These are phyloP conservation scores for Cyclotella atomus DNA, from an alignment of 108 stramenopile genomes.

Conservation along the genomic window DNA sequence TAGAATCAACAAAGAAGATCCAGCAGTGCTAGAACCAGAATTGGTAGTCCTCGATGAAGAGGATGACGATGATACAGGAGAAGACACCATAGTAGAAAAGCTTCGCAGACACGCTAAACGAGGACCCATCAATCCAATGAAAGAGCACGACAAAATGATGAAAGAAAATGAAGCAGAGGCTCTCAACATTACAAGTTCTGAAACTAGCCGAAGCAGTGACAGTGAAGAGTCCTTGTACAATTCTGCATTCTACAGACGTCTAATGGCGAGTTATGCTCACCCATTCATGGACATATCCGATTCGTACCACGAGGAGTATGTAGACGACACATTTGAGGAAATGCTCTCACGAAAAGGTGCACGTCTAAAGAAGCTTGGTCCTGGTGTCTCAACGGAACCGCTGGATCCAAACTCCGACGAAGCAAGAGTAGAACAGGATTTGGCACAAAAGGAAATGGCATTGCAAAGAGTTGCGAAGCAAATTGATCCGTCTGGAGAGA, in stretches of 20 bases:
- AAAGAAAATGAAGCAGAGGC: constrained; percentile 46
- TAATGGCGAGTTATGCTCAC: constrained; percentile 28
- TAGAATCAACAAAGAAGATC: not conserved
- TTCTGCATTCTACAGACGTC: constrained; percentile 34
- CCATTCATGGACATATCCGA: constrained; percentile 29
- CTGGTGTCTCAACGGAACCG: constrained; percentile 40
- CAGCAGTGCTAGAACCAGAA: not conserved
- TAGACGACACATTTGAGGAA: constrained; percentile 39
- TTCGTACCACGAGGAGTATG: constrained; percentile 29
- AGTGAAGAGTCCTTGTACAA: not conserved
- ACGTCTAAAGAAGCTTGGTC: constrained; percentile 31
- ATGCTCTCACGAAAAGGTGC: constrained; percentile 38
- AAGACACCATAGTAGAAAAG: constrained; percentile 39
- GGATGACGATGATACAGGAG: constrained; percentile 26
- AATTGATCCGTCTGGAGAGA: not conserved
- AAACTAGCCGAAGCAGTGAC: constrained; percentile 5
- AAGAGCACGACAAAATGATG: constrained; percentile 49
- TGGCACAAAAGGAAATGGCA: constrained; percentile 35
- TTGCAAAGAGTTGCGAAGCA: constrained; percentile 35
- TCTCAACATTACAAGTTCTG: not conserved
- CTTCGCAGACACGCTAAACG: constrained; percentile 31
- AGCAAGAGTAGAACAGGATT: constrained; percentile 19
- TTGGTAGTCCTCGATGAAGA: constrained; percentile 1
- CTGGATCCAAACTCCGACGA: constrained; percentile 44
- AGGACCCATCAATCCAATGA: constrained; percentile 42